Evolutionary conservation across 1,284 basidiomycete genomes (phyloP).

Genomic region (Chondrostereum purpureum): DNA sequence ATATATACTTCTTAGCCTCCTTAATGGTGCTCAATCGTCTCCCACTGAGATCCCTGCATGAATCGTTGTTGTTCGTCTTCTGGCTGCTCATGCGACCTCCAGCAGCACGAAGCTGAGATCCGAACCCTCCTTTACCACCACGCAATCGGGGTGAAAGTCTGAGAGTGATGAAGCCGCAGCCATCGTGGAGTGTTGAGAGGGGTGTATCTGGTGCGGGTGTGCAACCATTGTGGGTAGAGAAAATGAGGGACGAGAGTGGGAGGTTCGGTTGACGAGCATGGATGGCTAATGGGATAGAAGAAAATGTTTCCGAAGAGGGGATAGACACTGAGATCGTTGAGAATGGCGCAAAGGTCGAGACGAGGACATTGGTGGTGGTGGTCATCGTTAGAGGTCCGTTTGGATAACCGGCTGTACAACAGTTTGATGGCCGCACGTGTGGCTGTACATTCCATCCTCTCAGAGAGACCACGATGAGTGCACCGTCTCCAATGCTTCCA

Average conservation of each 20-base stretch:
- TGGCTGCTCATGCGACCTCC: conserved; percentile 96
- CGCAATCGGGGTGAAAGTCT: conserved; percentile 64
- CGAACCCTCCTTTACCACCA: conserved; percentile 98
- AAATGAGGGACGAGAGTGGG: conserved; percentile 40
- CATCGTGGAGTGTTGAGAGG: conserved; percentile 40
- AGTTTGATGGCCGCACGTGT: too few relatives aligned
- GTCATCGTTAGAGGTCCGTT: conserved; percentile 12
- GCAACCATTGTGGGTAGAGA: conserved; percentile 49
- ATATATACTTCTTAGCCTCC: conserved; percentile 84
- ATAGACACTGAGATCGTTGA: conserved; percentile 61
- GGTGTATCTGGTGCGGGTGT: conserved; percentile 33
- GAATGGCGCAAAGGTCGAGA: conserved; percentile 74
- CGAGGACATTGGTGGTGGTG: conserved; percentile 46
- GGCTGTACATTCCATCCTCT: too few relatives aligned
- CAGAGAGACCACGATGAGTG: too few relatives aligned
- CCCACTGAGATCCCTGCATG: conserved; percentile 90
- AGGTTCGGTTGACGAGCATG: conserved; percentile 51
- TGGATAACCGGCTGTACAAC: too few relatives aligned
- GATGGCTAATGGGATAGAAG: conserved; percentile 47
- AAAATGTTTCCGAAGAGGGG: conserved; percentile 42
- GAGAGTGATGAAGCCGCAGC: conserved; percentile 45
- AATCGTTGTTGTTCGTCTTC: conserved; percentile 93
- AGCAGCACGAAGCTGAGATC: conserved; percentile 91
- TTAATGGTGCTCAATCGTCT: conserved; percentile 89
- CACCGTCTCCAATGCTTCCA: too few relatives aligned